Evolutionary conservation across 805 yeast species (phyloP).

Genomic region (Cyberlindnera maclurae): DNA sequence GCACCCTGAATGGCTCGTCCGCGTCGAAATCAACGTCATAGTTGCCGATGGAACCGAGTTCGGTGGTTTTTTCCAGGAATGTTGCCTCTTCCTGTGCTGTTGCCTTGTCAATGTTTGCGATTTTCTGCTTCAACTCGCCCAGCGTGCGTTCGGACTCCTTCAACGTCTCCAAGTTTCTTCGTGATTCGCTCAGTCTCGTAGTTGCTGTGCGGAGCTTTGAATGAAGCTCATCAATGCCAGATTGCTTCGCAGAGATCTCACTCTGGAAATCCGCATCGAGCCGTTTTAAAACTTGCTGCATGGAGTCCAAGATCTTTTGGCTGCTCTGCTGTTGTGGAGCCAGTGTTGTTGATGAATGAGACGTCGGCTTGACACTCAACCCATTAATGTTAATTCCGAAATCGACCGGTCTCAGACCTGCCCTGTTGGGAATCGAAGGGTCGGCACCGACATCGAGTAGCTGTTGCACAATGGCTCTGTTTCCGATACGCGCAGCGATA

Average conservation of each 20-base stretch:
- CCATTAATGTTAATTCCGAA: constrained; percentile 58
- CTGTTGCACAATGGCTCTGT: constrained; percentile 71
- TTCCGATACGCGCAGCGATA: constrained; percentile 85
- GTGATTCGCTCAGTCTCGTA: constrained; percentile 37
- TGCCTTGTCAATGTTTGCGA: constrained; percentile 53
- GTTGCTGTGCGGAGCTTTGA: constrained; percentile 53
- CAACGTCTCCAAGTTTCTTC: constrained; percentile 46
- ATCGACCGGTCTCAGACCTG: constrained; percentile 82
- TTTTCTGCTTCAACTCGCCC: constrained; percentile 45
- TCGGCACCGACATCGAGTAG: constrained; percentile 87
- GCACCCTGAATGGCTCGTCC: constrained; percentile 83
- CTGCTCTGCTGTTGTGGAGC: constrained; percentile 16
- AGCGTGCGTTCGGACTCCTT: constrained; percentile 36
- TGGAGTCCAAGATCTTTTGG: constrained; percentile 40
- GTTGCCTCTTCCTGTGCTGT: constrained; percentile 54
- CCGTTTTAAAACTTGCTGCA: constrained; percentile 41
- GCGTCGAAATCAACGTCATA: constrained; percentile 66
- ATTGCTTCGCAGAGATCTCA: constrained; percentile 48
- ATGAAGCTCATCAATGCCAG: constrained; percentile 45
- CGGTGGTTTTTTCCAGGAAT: constrained; percentile 38
- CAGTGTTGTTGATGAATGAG: neutral
- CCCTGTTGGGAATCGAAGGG: constrained; percentile 67
- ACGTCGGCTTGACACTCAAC: neutral
- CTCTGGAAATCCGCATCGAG: constrained; percentile 53
- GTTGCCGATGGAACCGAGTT: constrained; percentile 30